phyloP scores from a whole-genome alignment of 768 basidiomycete species.

The Mycena leptocephala region DNA sequence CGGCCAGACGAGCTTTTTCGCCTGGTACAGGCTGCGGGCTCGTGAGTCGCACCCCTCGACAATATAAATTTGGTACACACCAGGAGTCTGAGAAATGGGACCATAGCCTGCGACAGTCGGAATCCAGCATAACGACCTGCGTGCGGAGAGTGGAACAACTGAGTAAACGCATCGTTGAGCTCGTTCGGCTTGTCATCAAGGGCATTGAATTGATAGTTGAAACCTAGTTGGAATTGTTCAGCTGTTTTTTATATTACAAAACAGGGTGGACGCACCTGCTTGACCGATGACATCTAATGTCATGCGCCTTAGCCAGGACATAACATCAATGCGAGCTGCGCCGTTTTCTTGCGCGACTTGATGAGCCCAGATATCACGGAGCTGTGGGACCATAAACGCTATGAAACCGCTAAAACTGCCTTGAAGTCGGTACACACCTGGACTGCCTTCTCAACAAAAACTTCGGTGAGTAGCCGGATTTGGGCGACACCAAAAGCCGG shows the following conservation, averaged over 20 bases:
- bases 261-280: conserved; percentile 45
- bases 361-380: conserved; percentile 50
- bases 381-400: conserved; percentile 26
- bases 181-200: conserved; percentile 46
- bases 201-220: conserved; percentile 55
- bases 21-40: neutral
- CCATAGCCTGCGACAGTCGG: conserved; percentile 34
- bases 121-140: conserved; percentile 16
- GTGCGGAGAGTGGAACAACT: conserved; percentile 39
- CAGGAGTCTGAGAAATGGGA: conserved; percentile 48
- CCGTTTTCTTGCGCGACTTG: conserved; percentile 40
- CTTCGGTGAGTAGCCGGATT: conserved; percentile 54
- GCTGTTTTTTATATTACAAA: too few species aligned
- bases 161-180: conserved; percentile 50
- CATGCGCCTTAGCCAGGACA: conserved; percentile 50
- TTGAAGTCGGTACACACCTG: conserved; percentile 41
- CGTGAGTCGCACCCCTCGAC: neutral
- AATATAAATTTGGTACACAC: conserved; percentile 45
- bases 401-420: neutral
- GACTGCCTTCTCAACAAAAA: conserved; percentile 54
- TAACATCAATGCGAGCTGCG: conserved; percentile 45
- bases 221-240: conserved; percentile 45
- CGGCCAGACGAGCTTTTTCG: conserved; percentile 25
- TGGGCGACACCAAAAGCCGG: conserved; percentile 63
- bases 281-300: conserved; percentile 60